These are phyloP conservation scores for Hypoxylon sp. DNA, from an alignment of 2,329 filamentous ascomycete species.

Conservation along the genomic window DNA sequence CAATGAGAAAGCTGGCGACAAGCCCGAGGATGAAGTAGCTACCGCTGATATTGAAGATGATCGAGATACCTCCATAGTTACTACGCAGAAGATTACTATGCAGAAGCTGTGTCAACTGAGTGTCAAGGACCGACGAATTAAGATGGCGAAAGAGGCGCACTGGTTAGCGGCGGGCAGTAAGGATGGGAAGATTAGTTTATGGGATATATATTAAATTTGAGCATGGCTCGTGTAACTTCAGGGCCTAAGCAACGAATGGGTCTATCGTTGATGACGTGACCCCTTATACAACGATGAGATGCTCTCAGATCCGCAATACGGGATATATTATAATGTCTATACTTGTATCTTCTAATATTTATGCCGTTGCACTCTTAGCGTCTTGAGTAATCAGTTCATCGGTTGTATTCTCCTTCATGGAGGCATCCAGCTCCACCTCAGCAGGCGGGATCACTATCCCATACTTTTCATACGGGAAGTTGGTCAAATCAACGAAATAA, in stretches of 20 bases:
- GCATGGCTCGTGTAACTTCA: not conserved
- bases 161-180: slow-evolving; percentile 94
- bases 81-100: slow-evolving; percentile 50
- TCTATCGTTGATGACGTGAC: not conserved
- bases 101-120: slow-evolving; percentile 57
- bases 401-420: slow-evolving; percentile 60
- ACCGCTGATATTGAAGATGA: not conserved
- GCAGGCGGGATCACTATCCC: slow-evolving; percentile 67
- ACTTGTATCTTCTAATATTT: not conserved
- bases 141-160: slow-evolving; percentile 78
- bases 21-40: slow-evolving; percentile 24
- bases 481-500: slow-evolving; percentile 65
- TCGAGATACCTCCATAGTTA: slow-evolving; percentile 44
- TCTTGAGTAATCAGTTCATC: slow-evolving; percentile 46
- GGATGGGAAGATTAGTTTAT: slow-evolving; percentile 94
- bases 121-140: slow-evolving; percentile 75
- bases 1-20: slow-evolving; percentile 19
- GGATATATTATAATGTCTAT: slow-evolving; percentile 15
- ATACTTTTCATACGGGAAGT: slow-evolving; percentile 72
- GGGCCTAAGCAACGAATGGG: slow-evolving; percentile 10
- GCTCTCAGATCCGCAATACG: not conserved
- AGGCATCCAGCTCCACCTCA: slow-evolving; percentile 61
- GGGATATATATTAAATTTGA: slow-evolving; percentile 84
- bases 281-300: not conserved
- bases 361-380: slow-evolving; percentile 10